Conservation (phyloP, 768 basidiomycete species). For the Leccinum arenicola region DNA sequence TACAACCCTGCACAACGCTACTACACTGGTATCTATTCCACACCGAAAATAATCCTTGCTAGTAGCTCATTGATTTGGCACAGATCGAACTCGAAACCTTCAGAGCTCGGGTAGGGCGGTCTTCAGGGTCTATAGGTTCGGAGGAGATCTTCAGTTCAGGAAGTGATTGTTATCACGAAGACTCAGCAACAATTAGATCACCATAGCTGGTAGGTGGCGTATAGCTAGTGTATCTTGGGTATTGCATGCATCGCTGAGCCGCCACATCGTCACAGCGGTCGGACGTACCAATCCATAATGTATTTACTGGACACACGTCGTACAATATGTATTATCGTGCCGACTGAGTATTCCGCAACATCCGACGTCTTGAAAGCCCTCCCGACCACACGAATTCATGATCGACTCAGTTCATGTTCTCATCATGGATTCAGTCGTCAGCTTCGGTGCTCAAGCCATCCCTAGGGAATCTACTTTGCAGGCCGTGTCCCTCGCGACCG, state of each 20-base stretch:
- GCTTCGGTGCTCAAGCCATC: too few relatives aligned
- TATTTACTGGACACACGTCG: neutral
- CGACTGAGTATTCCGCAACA: neutral
- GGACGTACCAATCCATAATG: neutral
- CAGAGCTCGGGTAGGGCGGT: neutral
- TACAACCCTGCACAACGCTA: neutral
- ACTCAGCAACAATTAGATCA: neutral
- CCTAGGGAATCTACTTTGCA: neutral
- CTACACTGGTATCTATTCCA: constrained; percentile 8
- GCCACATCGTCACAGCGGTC: neutral
- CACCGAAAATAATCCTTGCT: neutral
- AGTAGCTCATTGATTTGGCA: neutral
- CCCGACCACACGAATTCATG: neutral
- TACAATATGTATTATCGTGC: neutral
- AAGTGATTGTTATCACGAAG: neutral
- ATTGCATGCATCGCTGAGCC: neutral
- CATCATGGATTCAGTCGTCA: too few relatives aligned
- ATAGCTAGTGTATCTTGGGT: neutral
- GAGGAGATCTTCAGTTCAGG: neutral
- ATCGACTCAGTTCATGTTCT: neutral
- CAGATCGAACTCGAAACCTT: neutral
- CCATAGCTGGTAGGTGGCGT: neutral
- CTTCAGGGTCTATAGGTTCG: neutral
- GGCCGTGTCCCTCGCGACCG: neutral
- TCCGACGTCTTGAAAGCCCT: neutral